Conservation (phyloP, 306 rosid species). For the Cucurbita argyrosperma region DNA sequence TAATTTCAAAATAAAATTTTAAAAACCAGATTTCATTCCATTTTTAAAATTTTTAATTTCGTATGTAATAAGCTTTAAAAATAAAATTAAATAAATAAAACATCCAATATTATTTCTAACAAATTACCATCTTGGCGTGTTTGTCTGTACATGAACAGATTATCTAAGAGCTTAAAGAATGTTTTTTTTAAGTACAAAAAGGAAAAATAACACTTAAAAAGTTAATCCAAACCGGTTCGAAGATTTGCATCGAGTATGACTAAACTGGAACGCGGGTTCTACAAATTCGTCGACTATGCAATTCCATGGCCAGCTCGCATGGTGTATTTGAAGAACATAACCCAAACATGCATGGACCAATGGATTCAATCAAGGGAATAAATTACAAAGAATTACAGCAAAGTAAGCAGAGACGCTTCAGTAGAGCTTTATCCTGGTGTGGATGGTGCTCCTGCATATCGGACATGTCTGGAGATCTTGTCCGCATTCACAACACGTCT, state of each 20-base stretch:
- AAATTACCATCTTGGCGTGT: no score
- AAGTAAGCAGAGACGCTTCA: slow-evolving; percentile 3
- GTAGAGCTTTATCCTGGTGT: slow-evolving; percentile 72
- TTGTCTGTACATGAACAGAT: no score
- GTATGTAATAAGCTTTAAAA: no score
- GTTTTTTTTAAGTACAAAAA: no score
- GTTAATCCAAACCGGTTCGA: no score
- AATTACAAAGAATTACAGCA: background rate
- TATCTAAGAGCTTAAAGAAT: no score
- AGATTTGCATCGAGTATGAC: background rate
- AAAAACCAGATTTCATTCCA: no score
- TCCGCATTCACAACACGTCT: slow-evolving; percentile 95
- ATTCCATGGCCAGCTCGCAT: background rate
- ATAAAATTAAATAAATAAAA: no score
- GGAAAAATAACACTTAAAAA: background rate
- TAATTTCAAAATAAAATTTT: no score
- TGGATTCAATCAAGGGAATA: background rate
- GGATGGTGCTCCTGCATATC: slow-evolving; percentile 60
- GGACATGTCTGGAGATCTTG: slow-evolving; percentile 61
- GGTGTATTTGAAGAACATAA: background rate
- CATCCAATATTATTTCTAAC: no score
- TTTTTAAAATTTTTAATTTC: no score
- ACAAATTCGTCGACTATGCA: background rate
- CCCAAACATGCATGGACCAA: background rate
- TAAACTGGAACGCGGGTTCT: background rate